These are phyloP conservation scores for Spiromastix sp. DNA, from an alignment of 2,329 filamentous ascomycete genomes.

Conservation along the genomic window DNA sequence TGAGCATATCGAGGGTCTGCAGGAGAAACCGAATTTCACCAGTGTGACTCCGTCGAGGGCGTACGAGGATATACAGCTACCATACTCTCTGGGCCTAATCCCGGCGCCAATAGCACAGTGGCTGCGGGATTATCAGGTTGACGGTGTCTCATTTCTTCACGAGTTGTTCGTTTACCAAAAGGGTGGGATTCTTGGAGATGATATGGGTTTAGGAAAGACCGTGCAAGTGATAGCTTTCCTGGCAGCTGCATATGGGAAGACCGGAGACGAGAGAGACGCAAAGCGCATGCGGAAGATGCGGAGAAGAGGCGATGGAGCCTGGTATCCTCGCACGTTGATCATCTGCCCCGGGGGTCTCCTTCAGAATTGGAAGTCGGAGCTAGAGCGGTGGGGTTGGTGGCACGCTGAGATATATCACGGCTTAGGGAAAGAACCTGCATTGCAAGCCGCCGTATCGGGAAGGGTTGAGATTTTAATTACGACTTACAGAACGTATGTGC, in stretches of 20 bases:
- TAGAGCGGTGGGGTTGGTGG: conserved; percentile 94
- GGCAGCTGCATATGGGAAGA: conserved; percentile 87
- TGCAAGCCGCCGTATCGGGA: conserved; percentile 64
- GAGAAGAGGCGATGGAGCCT: conserved; percentile 45
- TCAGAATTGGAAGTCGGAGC: conserved; percentile 80
- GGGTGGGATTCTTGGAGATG: conserved; percentile 84
- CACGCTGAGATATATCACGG: conserved; percentile 76
- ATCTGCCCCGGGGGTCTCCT: conserved; percentile 84
- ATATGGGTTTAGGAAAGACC: conserved; percentile 96
- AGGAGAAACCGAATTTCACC: conserved; percentile 61
- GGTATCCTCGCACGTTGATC: conserved; percentile 79
- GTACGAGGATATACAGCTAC: conserved; percentile 66
- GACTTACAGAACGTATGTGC: conserved; percentile 79
- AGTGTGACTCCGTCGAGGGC: conserved; percentile 52
- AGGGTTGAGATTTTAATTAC: conserved; percentile 85
- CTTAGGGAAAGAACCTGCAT: conserved; percentile 55
- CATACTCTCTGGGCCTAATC: conserved; percentile 67
- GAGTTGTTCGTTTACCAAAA: conserved; percentile 82
- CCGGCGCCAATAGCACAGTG: conserved; percentile 86
- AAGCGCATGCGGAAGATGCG: conserved; percentile 85
- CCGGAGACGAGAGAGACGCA: conserved; percentile 71
- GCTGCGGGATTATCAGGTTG: conserved; percentile 81
- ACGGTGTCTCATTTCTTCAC: conserved; percentile 77
- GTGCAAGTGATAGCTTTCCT: conserved; percentile 92
- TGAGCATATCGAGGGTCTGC: conserved; percentile 49